Evolutionary conservation across 208 protist genomes (phyloP).

Genomic region (Vickermania spadyakhi): DNA sequence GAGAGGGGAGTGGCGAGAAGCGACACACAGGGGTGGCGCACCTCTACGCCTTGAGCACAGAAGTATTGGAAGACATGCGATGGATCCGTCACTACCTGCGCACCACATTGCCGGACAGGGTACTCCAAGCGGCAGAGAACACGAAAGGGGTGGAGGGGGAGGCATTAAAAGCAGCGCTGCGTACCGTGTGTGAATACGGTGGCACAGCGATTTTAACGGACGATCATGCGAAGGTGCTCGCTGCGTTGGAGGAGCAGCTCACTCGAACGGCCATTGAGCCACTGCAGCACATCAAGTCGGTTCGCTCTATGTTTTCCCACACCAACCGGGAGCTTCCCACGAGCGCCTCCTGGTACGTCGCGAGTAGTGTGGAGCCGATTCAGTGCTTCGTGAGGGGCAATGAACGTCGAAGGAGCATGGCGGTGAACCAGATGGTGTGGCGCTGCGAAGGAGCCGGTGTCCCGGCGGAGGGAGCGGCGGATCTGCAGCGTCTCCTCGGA

Average conservation of each 20-base stretch:
- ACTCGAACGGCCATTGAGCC: slow-evolving; percentile 8
- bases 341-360: slow-evolving; percentile 61
- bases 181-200: background rate
- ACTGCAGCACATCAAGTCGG: slow-evolving; percentile 66
- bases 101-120: background rate
- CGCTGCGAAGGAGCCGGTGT: slow-evolving; percentile 9
- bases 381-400: slow-evolving; percentile 15
- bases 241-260: background rate
- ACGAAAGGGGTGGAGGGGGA: background rate
- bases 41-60: background rate
- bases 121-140: background rate
- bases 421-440: background rate
- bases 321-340: slow-evolving; percentile 60
- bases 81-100: background rate
- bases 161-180: background rate
- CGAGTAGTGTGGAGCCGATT: slow-evolving; percentile 40
- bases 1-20: too few relatives aligned
- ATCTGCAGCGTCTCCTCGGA: background rate
- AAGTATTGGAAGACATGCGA: background rate
- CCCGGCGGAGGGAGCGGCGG: background rate
- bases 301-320: slow-evolving; percentile 64
- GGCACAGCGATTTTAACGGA: background rate
- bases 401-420: background rate
- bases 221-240: background rate
- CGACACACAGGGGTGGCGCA: too few relatives aligned